A percentile compares a stretch with the other conserved stretches of the same genome.
These are phyloP conservation scores for Boletus coccyginus DNA, from an alignment of 768 basidiomycete species.

Conservation along the genomic window DNA sequence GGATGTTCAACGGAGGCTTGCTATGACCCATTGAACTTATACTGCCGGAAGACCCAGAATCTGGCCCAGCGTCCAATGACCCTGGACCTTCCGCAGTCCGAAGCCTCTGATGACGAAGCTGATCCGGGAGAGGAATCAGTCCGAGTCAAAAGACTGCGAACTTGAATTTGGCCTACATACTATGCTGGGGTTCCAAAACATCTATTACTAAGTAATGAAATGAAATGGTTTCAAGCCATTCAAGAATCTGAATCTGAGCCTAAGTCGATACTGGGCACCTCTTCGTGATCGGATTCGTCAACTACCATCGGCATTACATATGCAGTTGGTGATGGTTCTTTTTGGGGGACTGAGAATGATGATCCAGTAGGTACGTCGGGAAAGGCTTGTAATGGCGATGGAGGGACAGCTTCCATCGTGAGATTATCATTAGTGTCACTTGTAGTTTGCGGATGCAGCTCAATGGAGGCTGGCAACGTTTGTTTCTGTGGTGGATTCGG, in stretches of 20 bases:
- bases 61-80: constrained; percentile 20
- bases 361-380: not conserved
- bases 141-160: constrained; percentile 16
- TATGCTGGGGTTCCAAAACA: not conserved
- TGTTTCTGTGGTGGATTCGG: not conserved
- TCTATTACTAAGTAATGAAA: not conserved
- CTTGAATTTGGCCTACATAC: not conserved
- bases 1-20: not conserved
- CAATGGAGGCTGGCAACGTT: not conserved
- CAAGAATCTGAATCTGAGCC: constrained; percentile 70
- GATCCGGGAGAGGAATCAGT: not conserved
- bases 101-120: constrained; percentile 39
- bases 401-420: not conserved
- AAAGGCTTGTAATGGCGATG: not conserved
- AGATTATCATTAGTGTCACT: not conserved
- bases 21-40: not conserved
- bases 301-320: constrained; percentile 12
- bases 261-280: constrained; percentile 76
- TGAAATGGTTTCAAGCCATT: not conserved
- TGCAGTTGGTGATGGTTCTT: not conserved
- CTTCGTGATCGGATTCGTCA: constrained; percentile 62
- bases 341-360: not conserved
- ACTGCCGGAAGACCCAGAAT: constrained; percentile 17
- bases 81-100: not conserved
- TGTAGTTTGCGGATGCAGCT: not conserved